Evolutionary conservation across 371 early-diverging fungal genomes (phyloP), one percentile per base, ranked within the genome.

Genomic region (Circinella minor): DNA sequence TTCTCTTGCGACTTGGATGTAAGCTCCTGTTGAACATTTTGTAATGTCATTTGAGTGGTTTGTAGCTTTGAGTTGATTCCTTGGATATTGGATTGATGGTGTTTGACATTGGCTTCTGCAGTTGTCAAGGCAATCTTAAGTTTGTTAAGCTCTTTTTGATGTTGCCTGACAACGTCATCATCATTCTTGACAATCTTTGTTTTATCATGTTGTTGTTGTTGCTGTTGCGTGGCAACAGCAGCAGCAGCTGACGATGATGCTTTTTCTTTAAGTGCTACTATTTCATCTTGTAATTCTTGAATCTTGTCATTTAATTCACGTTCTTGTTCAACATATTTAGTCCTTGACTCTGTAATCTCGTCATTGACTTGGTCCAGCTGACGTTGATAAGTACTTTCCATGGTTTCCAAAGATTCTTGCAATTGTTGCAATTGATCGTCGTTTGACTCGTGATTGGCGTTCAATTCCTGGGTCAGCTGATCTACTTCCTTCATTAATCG

Each of bases 401-500:
- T 64, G 9, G 27, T 51, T 49, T 47, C 51, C 27, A 48, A 51
- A 43, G 62, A 61, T 46, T 61, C 62, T 54, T 47, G 38, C 48
- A 51, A 37, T 20, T 65, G 51, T 48, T 65, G 51, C 36, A 48
- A 4, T 54, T 65, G 51, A 17, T 54, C 51, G 17, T 49, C 65
- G 57, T 27, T 57, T 14, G 57, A 57, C 27, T 57, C 57, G 7
- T 14, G 57, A 34, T n/a, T 57, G 57, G 51, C 47, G n/a, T 71
- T 73, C 54, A 74, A 37, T n/a, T 68, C 72, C 65, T 76, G 63
- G 14, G 60, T 60, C 18, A 74, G 46, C 0, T 37, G 60, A 57
- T 72, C 75, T n/a, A 65, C 70, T 38, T 78, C 73, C 46, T 69
- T 60, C 61, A 74, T 76, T 47, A 80, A 60, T 17, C 74, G 55